phyloP scores from a whole-genome alignment of 768 basidiomycete genomes.

The Trametes cinnabarina region DNA sequence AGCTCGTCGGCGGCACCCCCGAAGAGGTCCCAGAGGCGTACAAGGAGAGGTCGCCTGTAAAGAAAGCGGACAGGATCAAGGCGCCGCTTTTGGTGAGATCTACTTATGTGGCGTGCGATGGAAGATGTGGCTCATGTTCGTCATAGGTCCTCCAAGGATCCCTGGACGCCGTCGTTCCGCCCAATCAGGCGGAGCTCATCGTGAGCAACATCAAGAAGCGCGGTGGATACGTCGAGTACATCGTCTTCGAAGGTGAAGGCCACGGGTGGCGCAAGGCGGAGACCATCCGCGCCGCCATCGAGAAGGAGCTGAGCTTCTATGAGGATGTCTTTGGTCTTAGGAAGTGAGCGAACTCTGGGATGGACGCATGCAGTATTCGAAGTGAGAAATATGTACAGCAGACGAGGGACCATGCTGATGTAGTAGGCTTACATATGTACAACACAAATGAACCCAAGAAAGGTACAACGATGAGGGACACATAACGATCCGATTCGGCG shows the following conservation, averaged over 20 bases:
- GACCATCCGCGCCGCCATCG: constrained; percentile 52
- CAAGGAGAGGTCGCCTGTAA: constrained; percentile 58
- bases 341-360: not conserved
- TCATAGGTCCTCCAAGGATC: constrained; percentile 67
- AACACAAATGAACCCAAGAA: not conserved
- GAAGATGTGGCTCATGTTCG: not conserved
- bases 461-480: not conserved
- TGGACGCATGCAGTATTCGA: not conserved
- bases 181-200: constrained; percentile 60
- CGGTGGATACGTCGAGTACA: constrained; percentile 55
- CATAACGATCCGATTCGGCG: not conserved
- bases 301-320: constrained; percentile 55
- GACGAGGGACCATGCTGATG: not conserved
- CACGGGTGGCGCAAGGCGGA: constrained; percentile 61
- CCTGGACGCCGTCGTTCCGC: constrained; percentile 63
- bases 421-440: constrained; percentile 7
- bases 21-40: constrained; percentile 57
- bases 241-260: constrained; percentile 63
- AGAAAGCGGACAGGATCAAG: constrained; percentile 59
- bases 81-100: constrained; percentile 59
- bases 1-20: constrained; percentile 60
- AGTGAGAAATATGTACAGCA: not conserved
- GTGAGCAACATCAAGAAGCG: constrained; percentile 49
- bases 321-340: constrained; percentile 39
- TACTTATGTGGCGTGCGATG: constrained; percentile 5